phyloP scores from a whole-genome alignment of 768 basidiomycete genomes.

The Clitopilus hobsonii region DNA sequence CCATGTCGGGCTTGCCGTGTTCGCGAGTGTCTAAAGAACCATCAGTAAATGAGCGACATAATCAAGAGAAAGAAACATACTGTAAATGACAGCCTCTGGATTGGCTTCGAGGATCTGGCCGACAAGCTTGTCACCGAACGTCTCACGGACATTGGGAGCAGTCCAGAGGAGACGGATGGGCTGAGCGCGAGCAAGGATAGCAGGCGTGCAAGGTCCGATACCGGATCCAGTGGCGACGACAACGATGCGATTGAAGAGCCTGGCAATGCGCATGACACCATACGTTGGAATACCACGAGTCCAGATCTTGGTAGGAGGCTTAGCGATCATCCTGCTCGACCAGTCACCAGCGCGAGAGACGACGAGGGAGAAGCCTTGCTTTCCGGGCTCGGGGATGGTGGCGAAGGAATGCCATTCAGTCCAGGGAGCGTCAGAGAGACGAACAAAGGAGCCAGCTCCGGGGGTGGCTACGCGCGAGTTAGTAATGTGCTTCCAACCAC shows the following conservation, averaged over 20 bases:
- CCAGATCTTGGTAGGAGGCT: conserved; percentile 52
- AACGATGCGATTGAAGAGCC: conserved; percentile 50
- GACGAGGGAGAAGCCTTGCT: conserved; percentile 50
- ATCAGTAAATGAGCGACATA: neutral
- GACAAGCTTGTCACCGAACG: conserved; percentile 57
- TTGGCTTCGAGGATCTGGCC: conserved; percentile 46
- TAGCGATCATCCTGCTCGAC: conserved; percentile 48
- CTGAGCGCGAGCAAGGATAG: conserved; percentile 44
- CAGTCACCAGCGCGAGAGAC: conserved; percentile 58
- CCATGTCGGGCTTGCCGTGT: conserved; percentile 45
- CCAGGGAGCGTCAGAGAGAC: conserved; percentile 42
- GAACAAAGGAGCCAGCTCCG: conserved; percentile 40
- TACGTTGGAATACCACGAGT: conserved; percentile 53
- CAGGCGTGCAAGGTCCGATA: conserved; percentile 56
- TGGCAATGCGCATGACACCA: conserved; percentile 50
- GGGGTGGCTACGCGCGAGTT: conserved; percentile 29
- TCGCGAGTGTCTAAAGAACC: conserved; percentile 32
- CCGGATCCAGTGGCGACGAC: conserved; percentile 56
- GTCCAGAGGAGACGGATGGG: conserved; percentile 58
- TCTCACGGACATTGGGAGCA: conserved; percentile 55
- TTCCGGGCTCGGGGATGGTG: conserved; percentile 42
- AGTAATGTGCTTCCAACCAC: too few relatives aligned
- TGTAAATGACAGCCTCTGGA: conserved; percentile 55
- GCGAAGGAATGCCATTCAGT: conserved; percentile 60
- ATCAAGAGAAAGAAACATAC: conserved; percentile 23